Base-by-base conservation (phyloP, 805 yeast genomes). In the Candida methanosorbosa region DNA sequence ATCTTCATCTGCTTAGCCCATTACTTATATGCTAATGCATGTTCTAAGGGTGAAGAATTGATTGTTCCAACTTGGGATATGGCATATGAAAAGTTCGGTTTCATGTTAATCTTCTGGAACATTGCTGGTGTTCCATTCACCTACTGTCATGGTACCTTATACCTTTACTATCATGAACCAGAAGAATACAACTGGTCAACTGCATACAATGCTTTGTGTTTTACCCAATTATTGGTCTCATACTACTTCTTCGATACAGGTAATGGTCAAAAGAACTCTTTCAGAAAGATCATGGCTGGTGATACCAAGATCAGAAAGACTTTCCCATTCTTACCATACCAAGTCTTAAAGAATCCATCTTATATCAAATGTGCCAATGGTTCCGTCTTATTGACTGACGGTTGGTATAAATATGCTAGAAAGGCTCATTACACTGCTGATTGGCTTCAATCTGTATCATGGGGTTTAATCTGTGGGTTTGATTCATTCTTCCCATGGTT, bases 71-170 rank as follows among this genome's bases (percentile, higher is more conserved):
- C 95, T 15, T 92, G 98, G 97, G 98, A 92, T 60, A 90, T 92
- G 97, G 96, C 95, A 22, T 92, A 92, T 61, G 98, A 92, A 61
- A 92, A 92, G 64, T 92, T 92, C 51, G 98, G 98, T n/a, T 92
- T 92, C 69, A 88, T 92, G 97, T 74, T 92, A 45, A 77, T 88
- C 49, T 92, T 92, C 70, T 92, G 98, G 98, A 92, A 92, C 66
- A 86, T 92, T 57, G 96, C 97, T 22, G 98, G 98, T 50, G 98
- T 92, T 28, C 98, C 98, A 32, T 92, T 79, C 76, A 90, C 97
- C 29, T 92, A 92, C 66, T 86, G 97, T 61, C 96, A 87, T 55
- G 81, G 94, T 59, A 84, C 95, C 9, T 68, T 92, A 50, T 92
- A 64, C 66, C 63, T 92, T 50, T 78, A 78, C 46, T 77, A 78